Conservation (phyloP, 1,284 basidiomycete genomes). For the Cystobasidium slooffiae region DNA sequence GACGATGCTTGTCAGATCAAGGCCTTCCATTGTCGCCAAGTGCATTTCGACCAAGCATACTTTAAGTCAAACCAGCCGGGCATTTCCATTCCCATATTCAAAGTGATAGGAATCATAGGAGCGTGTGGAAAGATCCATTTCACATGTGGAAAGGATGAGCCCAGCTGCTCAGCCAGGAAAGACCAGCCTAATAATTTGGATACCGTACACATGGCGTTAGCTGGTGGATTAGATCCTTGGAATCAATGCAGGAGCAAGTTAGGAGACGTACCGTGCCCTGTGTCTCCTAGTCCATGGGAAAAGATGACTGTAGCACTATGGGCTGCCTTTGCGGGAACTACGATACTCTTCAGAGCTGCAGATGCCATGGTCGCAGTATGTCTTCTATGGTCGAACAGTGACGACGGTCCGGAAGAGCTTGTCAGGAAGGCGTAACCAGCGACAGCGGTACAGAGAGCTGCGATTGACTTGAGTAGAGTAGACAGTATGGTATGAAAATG, state of each 20-base stretch:
- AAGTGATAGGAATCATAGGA: slow-evolving; percentile 65
- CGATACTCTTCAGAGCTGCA: slow-evolving; percentile 36
- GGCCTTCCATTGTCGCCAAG: background rate
- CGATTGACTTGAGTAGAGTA: background rate
- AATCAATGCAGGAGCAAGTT: slow-evolving; percentile 11
- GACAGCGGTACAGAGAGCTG: slow-evolving; percentile 22
- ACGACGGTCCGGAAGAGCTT: background rate
- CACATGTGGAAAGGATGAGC: slow-evolving; percentile 46
- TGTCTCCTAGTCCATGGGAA: slow-evolving; percentile 65
- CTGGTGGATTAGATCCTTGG: background rate
- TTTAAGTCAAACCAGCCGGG: slow-evolving; percentile 21
- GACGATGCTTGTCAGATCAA: background rate
- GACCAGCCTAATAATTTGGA: slow-evolving; percentile 21
- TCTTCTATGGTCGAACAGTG: background rate
- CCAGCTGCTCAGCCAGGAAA: slow-evolving; percentile 47
- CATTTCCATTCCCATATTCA: slow-evolving; percentile 66
- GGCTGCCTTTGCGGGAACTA: slow-evolving; percentile 54
- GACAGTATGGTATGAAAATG: background rate
- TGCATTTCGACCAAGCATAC: background rate
- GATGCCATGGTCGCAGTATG: slow-evolving; percentile 5
- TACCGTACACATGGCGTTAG: background rate
- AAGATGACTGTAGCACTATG: slow-evolving; percentile 89
- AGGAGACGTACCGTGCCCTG: slow-evolving; percentile 42
- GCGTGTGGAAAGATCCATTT: slow-evolving; percentile 54
- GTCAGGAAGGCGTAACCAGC: background rate